phyloP scores from a whole-genome alignment of 1,284 basidiomycete species.

The Marasmius tenuissimus region DNA sequence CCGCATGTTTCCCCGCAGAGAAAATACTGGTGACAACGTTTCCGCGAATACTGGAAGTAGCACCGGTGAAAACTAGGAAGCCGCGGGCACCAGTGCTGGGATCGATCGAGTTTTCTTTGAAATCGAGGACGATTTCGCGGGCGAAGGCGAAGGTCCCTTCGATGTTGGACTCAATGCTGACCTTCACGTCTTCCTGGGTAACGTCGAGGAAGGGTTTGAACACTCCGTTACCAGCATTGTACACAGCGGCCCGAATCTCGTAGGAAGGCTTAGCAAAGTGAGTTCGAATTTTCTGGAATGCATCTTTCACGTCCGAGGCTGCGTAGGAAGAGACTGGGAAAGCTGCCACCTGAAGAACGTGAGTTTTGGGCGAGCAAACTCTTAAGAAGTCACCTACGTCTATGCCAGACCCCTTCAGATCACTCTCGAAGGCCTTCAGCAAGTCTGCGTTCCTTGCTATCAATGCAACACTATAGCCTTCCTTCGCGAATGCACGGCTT shows the following conservation, averaged over 20 bases:
- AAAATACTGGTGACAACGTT: slow-evolving; percentile 67
- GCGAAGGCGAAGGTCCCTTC: slow-evolving; percentile 70
- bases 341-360: slow-evolving; percentile 46
- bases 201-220: slow-evolving; percentile 72
- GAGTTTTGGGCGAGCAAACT: neutral
- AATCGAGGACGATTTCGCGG: slow-evolving; percentile 57
- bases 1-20: slow-evolving; percentile 66
- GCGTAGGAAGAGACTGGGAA: slow-evolving; percentile 64
- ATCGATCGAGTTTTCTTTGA: slow-evolving; percentile 54
- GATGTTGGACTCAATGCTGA: slow-evolving; percentile 52
- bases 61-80: slow-evolving; percentile 77
- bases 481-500: slow-evolving; percentile 63
- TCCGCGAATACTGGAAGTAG: slow-evolving; percentile 68
- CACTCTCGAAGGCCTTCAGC: slow-evolving; percentile 51
- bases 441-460: slow-evolving; percentile 59
- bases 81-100: slow-evolving; percentile 48
- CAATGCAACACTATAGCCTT: slow-evolving; percentile 69
- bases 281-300: slow-evolving; percentile 54
- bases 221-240: slow-evolving; percentile 57
- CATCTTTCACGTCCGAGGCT: slow-evolving; percentile 48
- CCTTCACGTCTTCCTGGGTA: slow-evolving; percentile 57
- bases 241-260: slow-evolving; percentile 64
- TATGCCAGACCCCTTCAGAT: slow-evolving; percentile 59
- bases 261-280: slow-evolving; percentile 48
- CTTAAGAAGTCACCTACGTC: slow-evolving; percentile 39